These are phyloP conservation scores for Metschnikowia shivogae DNA, from an alignment of 805 yeast species.

Conservation along the genomic window DNA sequence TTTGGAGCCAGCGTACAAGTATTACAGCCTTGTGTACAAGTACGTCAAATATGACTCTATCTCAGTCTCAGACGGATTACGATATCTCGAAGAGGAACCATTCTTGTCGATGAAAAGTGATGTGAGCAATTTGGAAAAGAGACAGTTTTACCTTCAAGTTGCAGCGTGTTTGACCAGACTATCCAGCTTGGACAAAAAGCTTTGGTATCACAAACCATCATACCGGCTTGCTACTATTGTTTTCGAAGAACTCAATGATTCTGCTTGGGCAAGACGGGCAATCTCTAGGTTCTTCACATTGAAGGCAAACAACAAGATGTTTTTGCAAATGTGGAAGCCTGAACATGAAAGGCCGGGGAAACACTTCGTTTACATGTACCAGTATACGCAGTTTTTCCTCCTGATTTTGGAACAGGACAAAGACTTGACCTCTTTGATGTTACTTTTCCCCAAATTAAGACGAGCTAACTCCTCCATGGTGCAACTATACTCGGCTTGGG, in stretches of 20 bases:
- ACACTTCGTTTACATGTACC: conserved; percentile 73
- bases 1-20: conserved; percentile 74
- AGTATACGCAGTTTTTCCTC: conserved; percentile 63
- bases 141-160: conserved; percentile 36
- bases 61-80: conserved; percentile 33
- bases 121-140: conserved; percentile 13
- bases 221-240: conserved; percentile 65
- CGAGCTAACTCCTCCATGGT: conserved; percentile 76
- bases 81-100: conserved; percentile 36
- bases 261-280: conserved; percentile 55
- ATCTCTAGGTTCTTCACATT: conserved; percentile 61
- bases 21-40: conserved; percentile 58
- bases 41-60: conserved; percentile 39
- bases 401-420: conserved; percentile 48
- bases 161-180: conserved; percentile 47
- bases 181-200: conserved; percentile 63
- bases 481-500: conserved; percentile 62
- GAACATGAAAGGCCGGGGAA: conserved; percentile 90
- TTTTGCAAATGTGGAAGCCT: conserved; percentile 90
- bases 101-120: conserved; percentile 1
- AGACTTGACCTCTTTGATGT: conserved; percentile 57
- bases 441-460: conserved; percentile 69
- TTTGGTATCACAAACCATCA: conserved; percentile 88
- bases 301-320: conserved; percentile 62
- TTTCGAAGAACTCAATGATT: conserved; percentile 50